Base-by-base conservation (phyloP, 2,329 filamentous ascomycete genomes). In the Periconia sp. region DNA sequence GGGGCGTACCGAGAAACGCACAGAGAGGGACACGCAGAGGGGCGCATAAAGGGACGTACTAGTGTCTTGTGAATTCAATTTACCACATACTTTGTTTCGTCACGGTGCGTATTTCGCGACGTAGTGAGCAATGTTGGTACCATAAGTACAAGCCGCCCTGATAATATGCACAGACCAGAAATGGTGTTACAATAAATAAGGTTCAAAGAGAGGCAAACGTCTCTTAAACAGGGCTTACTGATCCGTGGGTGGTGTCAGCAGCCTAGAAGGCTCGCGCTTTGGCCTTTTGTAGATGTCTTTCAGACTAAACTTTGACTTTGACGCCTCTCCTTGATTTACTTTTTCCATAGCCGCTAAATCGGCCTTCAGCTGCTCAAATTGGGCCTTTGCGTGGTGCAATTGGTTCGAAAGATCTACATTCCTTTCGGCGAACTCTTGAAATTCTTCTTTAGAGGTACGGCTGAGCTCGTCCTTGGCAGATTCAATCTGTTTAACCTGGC, bases 301-400 rank as follows among this genome's bases (percentile, higher is more conserved):
- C 24, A 43, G 32, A 36, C 33, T 43, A 26, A 43, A 43, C 18
- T 43, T 43, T 17, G 32, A 36, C 18, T 43, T 43, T 17, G 40
- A 36, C 33, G 40, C 32, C 33, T 43, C 40, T 18, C 32, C 32
- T 16, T 36, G 16, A 30, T 36, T 43, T 23, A 31, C 32, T 33
- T 21, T 43, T 30, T 36, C 40, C 23, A 35, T 42, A 28, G 15
- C 32, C 23, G 40, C 23, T 13, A 37, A 28, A 29, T 11, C 17
- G 4, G 12, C 18, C 25, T 36, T 36, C 23, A 36, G 40, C 40
- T 43, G 40, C 33, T 43, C 33, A 24, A 36, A 43, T 15, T 43
- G 22, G 11, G 40, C 32, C 16, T 11, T 36, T 23, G 32, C 24
- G 24, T 43, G 24, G 15, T 36, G 23, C 32, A 43, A 30, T 19